phyloP scores from a whole-genome alignment of 768 basidiomycete genomes.

The Leccinum barrowsii region DNA sequence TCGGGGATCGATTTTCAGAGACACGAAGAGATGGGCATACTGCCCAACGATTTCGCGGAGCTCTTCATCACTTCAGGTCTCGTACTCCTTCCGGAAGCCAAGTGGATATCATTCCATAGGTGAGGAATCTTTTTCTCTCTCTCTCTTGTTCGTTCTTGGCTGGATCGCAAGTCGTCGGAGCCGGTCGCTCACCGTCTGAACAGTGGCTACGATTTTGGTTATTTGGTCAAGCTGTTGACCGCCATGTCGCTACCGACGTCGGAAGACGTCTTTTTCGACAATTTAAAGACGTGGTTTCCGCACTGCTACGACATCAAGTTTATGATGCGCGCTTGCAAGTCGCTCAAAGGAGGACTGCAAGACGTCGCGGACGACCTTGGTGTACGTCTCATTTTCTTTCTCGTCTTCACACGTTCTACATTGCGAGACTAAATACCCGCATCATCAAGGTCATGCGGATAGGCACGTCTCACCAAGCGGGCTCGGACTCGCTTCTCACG shows the following conservation, averaged over 20 bases:
- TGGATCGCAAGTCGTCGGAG: neutral
- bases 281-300: constrained; percentile 90
- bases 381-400: constrained; percentile 47
- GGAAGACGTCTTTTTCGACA: constrained; percentile 88
- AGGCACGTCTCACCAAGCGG: constrained; percentile 91
- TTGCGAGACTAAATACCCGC: neutral
- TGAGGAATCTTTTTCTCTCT: constrained; percentile 35
- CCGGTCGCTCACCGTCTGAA: constrained; percentile 3
- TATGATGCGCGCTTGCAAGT: constrained; percentile 85
- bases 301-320: constrained; percentile 97
- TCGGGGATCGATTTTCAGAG: constrained; percentile 95
- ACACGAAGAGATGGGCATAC: constrained; percentile 89
- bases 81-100: constrained; percentile 83
- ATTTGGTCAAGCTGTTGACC: constrained; percentile 91
- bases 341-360: constrained; percentile 82
- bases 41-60: constrained; percentile 93
- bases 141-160: neutral
- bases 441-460: constrained; percentile 72
- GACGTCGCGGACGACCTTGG: constrained; percentile 95
- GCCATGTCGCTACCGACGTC: constrained; percentile 80
- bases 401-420: neutral
- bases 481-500: constrained; percentile 94
- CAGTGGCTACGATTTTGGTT: constrained; percentile 99
- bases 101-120: constrained; percentile 99
- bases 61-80: constrained; percentile 94